A percentile compares a stretch with the other conserved stretches of the same genome.
Conservation (phyloP, 768 basidiomycete species). For the Kwoniella sp. region DNA sequence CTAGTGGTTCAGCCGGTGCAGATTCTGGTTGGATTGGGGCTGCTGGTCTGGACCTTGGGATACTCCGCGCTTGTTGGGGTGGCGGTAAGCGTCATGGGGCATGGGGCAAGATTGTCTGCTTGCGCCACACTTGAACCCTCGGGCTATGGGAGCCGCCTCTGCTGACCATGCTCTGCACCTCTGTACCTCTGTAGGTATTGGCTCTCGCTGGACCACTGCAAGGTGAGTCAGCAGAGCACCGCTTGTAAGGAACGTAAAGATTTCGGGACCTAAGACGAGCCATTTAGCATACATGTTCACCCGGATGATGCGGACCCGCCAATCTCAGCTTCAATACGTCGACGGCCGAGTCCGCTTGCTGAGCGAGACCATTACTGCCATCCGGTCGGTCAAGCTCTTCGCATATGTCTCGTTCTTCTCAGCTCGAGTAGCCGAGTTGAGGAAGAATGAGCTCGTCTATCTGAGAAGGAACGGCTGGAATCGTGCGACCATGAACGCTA, state of each 20-base stretch:
- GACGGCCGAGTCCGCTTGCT: conserved; percentile 68
- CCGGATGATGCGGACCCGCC: conserved; percentile 43
- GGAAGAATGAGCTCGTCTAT: conserved; percentile 42
- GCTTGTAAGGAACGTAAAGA: too few relatives aligned
- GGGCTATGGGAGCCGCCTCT: too few relatives aligned
- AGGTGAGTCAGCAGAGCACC: conserved; percentile 28
- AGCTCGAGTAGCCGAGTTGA: conserved; percentile 32
- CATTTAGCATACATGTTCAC: conserved; percentile 38
- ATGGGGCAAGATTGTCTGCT: too few relatives aligned
- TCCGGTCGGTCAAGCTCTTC: conserved; percentile 68
- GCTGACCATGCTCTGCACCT: too few relatives aligned
- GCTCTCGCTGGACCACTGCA: conserved; percentile 66
- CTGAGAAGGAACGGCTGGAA: conserved; percentile 39
- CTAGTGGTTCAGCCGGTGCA: conserved; percentile 55
- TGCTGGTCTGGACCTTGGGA: conserved; percentile 69
- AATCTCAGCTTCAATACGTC: conserved; percentile 61
- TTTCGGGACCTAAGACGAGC: too few relatives aligned
- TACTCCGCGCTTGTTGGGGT: conserved; percentile 68
- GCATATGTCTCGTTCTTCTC: conserved; percentile 61
- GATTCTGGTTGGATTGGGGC: conserved; percentile 65
- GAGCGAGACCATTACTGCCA: conserved; percentile 70
- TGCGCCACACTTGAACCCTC: too few relatives aligned
- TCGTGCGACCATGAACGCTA: conserved; percentile 40
- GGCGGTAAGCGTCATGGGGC: conserved; percentile 22
- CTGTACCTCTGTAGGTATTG: conserved; percentile 47